Evolutionary conservation across 805 yeast genomes (phyloP).

Genomic region (Candida ortonii): DNA sequence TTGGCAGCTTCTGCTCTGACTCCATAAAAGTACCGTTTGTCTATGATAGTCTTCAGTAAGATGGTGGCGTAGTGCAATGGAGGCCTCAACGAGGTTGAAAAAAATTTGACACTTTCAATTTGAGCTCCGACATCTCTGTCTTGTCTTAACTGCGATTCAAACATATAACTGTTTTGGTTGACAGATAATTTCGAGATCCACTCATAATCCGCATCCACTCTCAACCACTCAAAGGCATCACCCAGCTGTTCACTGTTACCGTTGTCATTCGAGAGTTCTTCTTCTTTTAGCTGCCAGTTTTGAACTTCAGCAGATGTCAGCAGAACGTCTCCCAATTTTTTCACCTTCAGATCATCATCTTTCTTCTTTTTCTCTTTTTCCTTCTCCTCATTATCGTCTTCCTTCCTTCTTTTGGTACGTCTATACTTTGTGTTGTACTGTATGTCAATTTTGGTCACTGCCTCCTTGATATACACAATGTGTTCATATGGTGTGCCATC

Average conservation of each 20-base stretch:
- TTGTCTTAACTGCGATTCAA: constrained; percentile 85
- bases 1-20: constrained; percentile 82
- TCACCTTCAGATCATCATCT: constrained; percentile 28
- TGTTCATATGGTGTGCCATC: constrained; percentile 99
- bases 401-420: constrained; percentile 65
- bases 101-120: constrained; percentile 72
- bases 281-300: constrained; percentile 62
- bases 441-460: constrained; percentile 81
- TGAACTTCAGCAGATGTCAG: constrained; percentile 55
- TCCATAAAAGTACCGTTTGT: constrained; percentile 82
- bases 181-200: constrained; percentile 86
- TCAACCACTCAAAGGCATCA: constrained; percentile 96
- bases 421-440: constrained; percentile 94
- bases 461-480: constrained; percentile 85
- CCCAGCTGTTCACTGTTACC: constrained; percentile 35
- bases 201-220: constrained; percentile 97
- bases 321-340: constrained; percentile 76
- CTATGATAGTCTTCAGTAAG: constrained; percentile 77
- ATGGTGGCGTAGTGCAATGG: constrained; percentile 68
- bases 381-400: constrained; percentile 40
- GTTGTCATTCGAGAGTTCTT: constrained; percentile 68
- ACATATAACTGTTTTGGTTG: constrained; percentile 94
- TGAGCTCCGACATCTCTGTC: constrained; percentile 98
- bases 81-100: constrained; percentile 59
- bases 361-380: constrained; percentile 27